These are phyloP conservation scores for Cicer yamashitae DNA, from an alignment of 306 rosid species.

Conservation along the genomic window DNA sequence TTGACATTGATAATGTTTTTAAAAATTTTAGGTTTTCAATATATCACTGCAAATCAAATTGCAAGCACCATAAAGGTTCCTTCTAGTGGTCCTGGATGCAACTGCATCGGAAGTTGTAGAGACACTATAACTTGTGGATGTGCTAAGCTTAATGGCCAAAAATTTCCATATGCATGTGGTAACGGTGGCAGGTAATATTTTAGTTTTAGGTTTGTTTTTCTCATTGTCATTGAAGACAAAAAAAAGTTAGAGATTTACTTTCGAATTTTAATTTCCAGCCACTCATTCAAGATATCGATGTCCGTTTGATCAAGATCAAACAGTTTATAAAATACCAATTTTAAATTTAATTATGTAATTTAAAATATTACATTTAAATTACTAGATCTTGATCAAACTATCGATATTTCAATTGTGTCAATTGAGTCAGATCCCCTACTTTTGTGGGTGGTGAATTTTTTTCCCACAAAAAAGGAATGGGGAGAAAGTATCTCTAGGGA, in stretches of 20 bases:
- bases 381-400: too few species aligned
- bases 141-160: not conserved
- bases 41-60: not conserved
- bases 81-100: not conserved
- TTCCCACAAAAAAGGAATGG: too few species aligned
- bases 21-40: slow-evolving; percentile 29
- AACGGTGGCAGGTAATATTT: slow-evolving; percentile 21
- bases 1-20: not conserved
- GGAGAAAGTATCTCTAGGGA: too few species aligned
- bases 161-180: not conserved
- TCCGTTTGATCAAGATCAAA: too few species aligned
- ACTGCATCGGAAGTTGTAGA: slow-evolving; percentile 21
- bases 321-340: too few species aligned
- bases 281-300: too few species aligned
- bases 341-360: too few species aligned
- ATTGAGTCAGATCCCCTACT: too few species aligned
- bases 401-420: too few species aligned
- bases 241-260: not conserved
- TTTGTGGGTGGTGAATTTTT: too few species aligned
- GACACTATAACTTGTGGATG: not conserved
- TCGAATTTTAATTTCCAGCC: too few species aligned
- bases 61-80: not conserved
- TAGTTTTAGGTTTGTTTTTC: not conserved
- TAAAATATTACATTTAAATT: too few species aligned
- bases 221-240: not conserved